Evolutionary conservation across 2,329 filamentous ascomycete genomes (phyloP).

Genomic region (Claviceps pusilla): DNA sequence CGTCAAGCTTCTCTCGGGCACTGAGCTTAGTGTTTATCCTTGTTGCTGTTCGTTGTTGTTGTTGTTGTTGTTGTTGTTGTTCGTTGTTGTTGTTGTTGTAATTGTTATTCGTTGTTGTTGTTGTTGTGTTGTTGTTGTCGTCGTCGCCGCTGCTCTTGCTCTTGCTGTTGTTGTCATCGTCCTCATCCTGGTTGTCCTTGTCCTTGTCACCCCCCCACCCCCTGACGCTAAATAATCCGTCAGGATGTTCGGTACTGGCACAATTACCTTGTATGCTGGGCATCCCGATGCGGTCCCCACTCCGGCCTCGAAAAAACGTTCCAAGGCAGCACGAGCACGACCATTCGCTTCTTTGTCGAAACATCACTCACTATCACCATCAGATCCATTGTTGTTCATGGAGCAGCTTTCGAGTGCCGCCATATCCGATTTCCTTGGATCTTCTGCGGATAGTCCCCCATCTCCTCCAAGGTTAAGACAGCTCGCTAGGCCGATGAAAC

Average conservation of each 20-base stretch:
- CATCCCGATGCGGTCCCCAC: conserved; percentile 10
- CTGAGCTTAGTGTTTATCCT: background rate
- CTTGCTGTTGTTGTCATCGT: too few species aligned
- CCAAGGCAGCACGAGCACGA: conserved; percentile 5
- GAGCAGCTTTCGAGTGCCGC: conserved; percentile 7
- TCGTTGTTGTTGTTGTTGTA: too few species aligned
- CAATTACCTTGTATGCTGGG: conserved; percentile 14
- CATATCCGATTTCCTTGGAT: conserved; percentile 34
- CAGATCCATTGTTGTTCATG: conserved; percentile 8
- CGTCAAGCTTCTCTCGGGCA: background rate
- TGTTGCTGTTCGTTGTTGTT: background rate
- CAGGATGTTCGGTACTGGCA: conserved; percentile 9
- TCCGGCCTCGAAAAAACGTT: conserved; percentile 1
- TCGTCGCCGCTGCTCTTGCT: too few species aligned
- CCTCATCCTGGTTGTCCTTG: conserved; percentile 1
- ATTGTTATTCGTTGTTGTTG: too few species aligned
- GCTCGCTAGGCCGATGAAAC: conserved; percentile 43
- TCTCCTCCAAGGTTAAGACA: conserved; percentile 45
- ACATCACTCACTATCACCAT: conserved; percentile 6
- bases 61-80: background rate
- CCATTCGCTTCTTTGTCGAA: conserved; percentile 3
- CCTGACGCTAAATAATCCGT: conserved; percentile 2
- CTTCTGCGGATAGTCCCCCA: conserved; percentile 44
- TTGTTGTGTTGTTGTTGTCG: too few species aligned
- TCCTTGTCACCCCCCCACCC: background rate